Base-by-base conservation (phyloP, 495 filamentous ascomycete species). In the Hypoxylon trugodes region DNA sequence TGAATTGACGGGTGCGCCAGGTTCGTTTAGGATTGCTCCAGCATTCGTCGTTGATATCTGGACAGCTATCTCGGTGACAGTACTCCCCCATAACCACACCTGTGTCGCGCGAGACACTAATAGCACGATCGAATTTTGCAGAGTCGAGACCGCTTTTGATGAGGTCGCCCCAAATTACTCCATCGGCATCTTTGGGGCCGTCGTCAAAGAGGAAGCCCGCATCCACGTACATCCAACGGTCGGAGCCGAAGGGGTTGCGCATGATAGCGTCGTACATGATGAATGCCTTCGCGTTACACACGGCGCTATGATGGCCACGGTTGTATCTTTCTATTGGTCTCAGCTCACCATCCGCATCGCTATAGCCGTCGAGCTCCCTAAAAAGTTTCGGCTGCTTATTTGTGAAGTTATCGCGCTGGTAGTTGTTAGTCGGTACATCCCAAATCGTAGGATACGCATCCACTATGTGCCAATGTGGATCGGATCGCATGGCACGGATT, bases 301-400 rank as follows among this genome's bases (percentile, higher is more conserved):
- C 55, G 9, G 59, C 65, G 16, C 65, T 68, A 6, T 64, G 65
- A 13, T 68, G 65, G n/a, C 59, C 37, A 13, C 61, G 65, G 28
- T 59, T 68, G 50, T 68, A 68, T 30, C 54, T 40, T 1, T 45
- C 46, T 21, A 59, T 56, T 26, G 65, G 65, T 22, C 25, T 40
- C 38, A 64, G 26, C 52, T 58, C 53, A n/a, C 61, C 61, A 32
- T 64, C 52, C n/a, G 53, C 61, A 10, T 58, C 61, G 1, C 69
- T 68, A 46, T 84, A 84, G 38, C 64, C 65, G 15, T 71, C 43
- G 26, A 77, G 48, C 51, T 80, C 70, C 21, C 63, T 63, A 40
- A 64, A 64, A 13, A 64, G 52, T 12, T 6, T 16, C 13, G 61
- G 61, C 49, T 68, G 65, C 25, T 36, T 54, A 16, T 35, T 65